A percentile compares a stretch with the other conserved stretches of the same genome.
Conservation (phyloP, 441 rosid species). For the Erodium texanum region DNA sequence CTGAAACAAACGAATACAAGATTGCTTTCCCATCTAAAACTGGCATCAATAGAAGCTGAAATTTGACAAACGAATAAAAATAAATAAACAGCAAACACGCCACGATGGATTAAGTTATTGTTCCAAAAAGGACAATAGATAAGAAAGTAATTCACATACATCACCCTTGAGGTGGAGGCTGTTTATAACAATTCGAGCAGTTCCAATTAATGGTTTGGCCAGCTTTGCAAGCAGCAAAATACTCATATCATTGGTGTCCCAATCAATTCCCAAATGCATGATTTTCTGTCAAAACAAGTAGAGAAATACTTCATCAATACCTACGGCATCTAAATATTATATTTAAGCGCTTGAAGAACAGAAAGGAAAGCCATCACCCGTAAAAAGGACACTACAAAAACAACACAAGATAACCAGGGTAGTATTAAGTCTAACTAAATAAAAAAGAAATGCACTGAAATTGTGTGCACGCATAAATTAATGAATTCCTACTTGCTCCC, state of each 20-base stretch:
- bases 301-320: constrained; percentile 11
- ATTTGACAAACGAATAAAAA: constrained; percentile 9
- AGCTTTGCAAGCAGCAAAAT: constrained; percentile 77
- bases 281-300: constrained; percentile 41
- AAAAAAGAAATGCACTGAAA: neutral
- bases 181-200: constrained; percentile 79
- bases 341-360: constrained; percentile 6
- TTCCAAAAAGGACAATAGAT: neutral
- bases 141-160: constrained; percentile 36
- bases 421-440: neutral
- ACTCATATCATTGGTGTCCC: constrained; percentile 80
- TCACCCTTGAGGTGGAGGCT: constrained; percentile 93
- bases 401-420: neutral
- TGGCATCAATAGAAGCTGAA: constrained; percentile 81
- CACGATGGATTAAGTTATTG: neutral
- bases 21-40: constrained; percentile 72
- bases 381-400: neutral
- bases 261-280: constrained; percentile 67
- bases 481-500: neutral
- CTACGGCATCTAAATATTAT: neutral
- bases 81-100: neutral
- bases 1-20: constrained; percentile 71
- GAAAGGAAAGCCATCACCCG: neutral
- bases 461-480: neutral
- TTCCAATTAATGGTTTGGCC: constrained; percentile 75